Conservation (phyloP, 768 basidiomycete genomes). For the Pleurotus djamor region DNA sequence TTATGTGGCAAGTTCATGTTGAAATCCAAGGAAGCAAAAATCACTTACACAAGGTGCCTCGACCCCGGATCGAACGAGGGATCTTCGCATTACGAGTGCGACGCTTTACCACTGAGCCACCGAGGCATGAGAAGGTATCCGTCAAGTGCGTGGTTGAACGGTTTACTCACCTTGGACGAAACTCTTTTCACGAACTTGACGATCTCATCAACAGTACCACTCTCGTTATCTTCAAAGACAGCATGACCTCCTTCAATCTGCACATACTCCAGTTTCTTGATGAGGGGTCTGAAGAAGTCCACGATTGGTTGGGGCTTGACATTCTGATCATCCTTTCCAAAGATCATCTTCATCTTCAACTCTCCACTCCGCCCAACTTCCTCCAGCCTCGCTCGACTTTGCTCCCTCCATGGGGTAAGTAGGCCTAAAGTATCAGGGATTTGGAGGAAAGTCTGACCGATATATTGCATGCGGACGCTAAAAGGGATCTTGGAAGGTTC, state of each 20-base stretch:
- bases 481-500: conserved; percentile 20
- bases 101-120: too few relatives aligned
- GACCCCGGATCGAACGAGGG: too few relatives aligned
- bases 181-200: neutral
- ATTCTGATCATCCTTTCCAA: neutral
- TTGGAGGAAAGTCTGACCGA: conserved; percentile 17
- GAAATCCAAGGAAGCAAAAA: too few relatives aligned
- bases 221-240: conserved; percentile 25
- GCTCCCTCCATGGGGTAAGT: conserved; percentile 17
- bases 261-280: neutral
- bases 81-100: too few relatives aligned
- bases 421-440: conserved; percentile 16
- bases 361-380: neutral
- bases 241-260: conserved; percentile 22
- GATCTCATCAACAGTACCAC: conserved; percentile 19
- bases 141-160: too few relatives aligned
- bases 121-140: too few relatives aligned
- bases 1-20: too few relatives aligned
- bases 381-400: conserved; percentile 21
- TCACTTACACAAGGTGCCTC: too few relatives aligned
- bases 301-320: neutral
- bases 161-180: too few relatives aligned
- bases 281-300: neutral
- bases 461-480: conserved; percentile 19
- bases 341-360: neutral